phyloP scores from a whole-genome alignment of 2,329 filamentous ascomycete species.

The Fusarium agapanthi region DNA sequence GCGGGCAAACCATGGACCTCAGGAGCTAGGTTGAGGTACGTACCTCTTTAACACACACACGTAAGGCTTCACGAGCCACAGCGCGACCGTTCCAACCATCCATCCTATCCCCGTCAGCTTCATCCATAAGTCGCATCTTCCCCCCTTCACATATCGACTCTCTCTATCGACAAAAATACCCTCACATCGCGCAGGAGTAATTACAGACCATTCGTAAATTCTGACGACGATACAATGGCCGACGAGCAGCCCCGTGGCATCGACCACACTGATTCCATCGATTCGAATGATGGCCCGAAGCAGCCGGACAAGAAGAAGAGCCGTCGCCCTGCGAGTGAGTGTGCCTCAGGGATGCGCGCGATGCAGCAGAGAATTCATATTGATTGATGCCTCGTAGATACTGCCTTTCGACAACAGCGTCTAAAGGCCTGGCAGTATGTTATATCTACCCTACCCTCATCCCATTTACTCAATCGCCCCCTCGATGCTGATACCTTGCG shows the following conservation, averaged over 20 bases:
- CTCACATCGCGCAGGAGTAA: slow-evolving; percentile 8
- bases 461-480: neutral
- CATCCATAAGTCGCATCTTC: slow-evolving; percentile 23
- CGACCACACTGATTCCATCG: slow-evolving; percentile 62
- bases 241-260: slow-evolving; percentile 54
- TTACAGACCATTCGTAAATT: neutral
- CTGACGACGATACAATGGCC: slow-evolving; percentile 53
- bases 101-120: slow-evolving; percentile 29
- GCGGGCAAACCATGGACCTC: neutral
- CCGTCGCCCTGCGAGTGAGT: slow-evolving; percentile 85
- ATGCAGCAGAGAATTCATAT: neutral
- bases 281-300: slow-evolving; percentile 63
- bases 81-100: slow-evolving; percentile 15
- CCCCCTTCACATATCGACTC: slow-evolving; percentile 5
- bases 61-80: slow-evolving; percentile 31
- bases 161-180: slow-evolving; percentile 21
- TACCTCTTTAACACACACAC: slow-evolving; percentile 19
- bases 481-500: slow-evolving; percentile 48
- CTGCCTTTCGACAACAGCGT: slow-evolving; percentile 94
- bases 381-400: slow-evolving; percentile 67
- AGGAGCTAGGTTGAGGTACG: neutral
- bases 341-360: slow-evolving; percentile 37
- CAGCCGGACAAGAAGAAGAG: slow-evolving; percentile 84
- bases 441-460: slow-evolving; percentile 44
- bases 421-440: slow-evolving; percentile 98